Evolutionary conservation across 257 asterid species (phyloP).

Genomic region (Nicotiana noctiflora): DNA sequence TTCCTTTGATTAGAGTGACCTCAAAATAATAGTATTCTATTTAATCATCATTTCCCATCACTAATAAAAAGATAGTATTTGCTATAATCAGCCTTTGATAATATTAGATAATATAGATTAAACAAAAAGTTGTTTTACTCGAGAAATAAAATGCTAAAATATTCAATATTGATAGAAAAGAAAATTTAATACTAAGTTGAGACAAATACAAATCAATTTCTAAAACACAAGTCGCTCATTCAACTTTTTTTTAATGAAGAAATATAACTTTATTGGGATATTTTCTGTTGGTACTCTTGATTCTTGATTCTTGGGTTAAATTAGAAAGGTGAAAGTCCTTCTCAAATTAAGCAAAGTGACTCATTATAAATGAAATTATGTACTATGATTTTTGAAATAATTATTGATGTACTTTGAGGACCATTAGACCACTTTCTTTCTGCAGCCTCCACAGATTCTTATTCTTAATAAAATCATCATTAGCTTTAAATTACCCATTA

Average conservation of each 20-base stretch:
- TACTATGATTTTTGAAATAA: neutral
- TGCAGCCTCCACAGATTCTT: slow-evolving; percentile 5
- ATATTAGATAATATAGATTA: neutral
- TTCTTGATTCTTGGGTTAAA: neutral
- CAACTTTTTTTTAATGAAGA: neutral
- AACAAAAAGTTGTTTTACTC: neutral
- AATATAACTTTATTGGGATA: too few species aligned
- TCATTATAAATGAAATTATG: neutral
- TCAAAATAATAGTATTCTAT: neutral
- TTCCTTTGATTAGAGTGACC: slow-evolving; percentile 2
- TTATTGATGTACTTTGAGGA: slow-evolving; percentile 13
- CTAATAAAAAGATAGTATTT: neutral
- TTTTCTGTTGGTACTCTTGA: too few species aligned
- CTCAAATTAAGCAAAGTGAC: neutral
- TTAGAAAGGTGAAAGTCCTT: neutral
- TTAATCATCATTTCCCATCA: neutral
- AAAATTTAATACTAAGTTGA: neutral
- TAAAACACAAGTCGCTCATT: neutral
- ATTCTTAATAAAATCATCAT: slow-evolving; percentile 8
- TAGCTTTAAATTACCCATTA: neutral
- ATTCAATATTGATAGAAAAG: neutral
- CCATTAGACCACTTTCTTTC: slow-evolving; percentile 8
- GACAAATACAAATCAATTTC: neutral
- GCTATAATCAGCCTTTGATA: neutral
- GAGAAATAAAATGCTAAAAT: neutral